These are phyloP conservation scores for Geotrichum klebahnii DNA, from an alignment of 1,139 yeast species.

Conservation along the genomic window DNA sequence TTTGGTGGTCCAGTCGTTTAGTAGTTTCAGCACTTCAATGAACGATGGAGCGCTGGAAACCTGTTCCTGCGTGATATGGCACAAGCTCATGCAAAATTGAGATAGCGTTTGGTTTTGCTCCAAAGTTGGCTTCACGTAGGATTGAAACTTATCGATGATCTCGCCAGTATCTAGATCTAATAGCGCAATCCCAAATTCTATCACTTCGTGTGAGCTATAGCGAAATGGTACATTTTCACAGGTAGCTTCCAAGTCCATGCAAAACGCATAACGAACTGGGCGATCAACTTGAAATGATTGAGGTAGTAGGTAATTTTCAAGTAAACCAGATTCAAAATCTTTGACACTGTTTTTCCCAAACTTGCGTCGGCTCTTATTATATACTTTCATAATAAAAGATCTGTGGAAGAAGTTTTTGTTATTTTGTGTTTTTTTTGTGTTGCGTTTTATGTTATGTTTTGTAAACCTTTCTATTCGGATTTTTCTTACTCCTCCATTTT, in stretches of 20 bases:
- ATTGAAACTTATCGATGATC: constrained; percentile 20
- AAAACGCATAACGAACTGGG: constrained; percentile 25
- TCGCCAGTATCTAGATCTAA: constrained; percentile 23
- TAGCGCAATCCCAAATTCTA: constrained; percentile 28
- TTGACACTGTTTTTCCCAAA: not conserved
- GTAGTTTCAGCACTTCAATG: constrained; percentile 21
- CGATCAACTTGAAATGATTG: not conserved
- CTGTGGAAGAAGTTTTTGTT: not conserved
- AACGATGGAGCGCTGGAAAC: constrained; percentile 27
- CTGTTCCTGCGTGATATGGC: constrained; percentile 24
- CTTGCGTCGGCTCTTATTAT: too few relatives aligned
- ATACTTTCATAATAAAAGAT: not conserved
- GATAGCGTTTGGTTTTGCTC: constrained; percentile 17
- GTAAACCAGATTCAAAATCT: not conserved
- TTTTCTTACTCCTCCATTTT: too few relatives aligned
- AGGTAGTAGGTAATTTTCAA: constrained; percentile 14
- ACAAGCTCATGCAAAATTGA: constrained; percentile 23
- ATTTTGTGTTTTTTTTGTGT: too few relatives aligned
- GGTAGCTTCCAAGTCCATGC: constrained; percentile 31
- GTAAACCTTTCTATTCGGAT: too few relatives aligned
- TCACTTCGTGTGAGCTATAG: constrained; percentile 27
- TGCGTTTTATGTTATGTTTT: too few relatives aligned
- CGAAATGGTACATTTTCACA: constrained; percentile 23
- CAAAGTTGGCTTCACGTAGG: constrained; percentile 24
- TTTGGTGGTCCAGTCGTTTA: constrained; percentile 24